These are phyloP conservation scores for Pythium aquatile DNA, from an alignment of 352 stramenopile species.

Conservation along the genomic window DNA sequence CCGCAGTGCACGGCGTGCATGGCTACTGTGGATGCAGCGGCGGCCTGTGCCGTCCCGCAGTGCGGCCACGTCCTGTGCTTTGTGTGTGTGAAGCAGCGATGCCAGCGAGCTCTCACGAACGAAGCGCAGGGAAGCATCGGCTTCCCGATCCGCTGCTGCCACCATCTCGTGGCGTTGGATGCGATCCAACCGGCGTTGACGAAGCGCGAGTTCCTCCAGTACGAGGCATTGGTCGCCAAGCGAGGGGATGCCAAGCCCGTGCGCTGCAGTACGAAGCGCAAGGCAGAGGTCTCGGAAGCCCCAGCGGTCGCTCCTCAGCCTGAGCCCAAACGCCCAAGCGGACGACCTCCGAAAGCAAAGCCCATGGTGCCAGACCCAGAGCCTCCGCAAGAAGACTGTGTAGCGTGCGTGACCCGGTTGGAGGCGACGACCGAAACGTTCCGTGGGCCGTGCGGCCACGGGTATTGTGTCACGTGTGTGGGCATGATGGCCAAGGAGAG, in stretches of 20 bases:
- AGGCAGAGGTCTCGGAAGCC: not conserved
- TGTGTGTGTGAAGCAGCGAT: slow-evolving; percentile 34
- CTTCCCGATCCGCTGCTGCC: slow-evolving; percentile 41
- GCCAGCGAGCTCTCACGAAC: slow-evolving; percentile 28
- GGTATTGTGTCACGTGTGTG: slow-evolving; percentile 43
- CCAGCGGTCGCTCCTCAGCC: not conserved
- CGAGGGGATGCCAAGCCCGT: slow-evolving; percentile 6
- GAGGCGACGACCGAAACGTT: slow-evolving; percentile 8
- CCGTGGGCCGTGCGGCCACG: slow-evolving; percentile 32
- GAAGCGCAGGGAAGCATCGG: slow-evolving; percentile 27
- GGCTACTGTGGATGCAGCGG: slow-evolving; percentile 3
- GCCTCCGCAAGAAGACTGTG: slow-evolving; percentile 17
- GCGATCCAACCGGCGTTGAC: slow-evolving; percentile 31
- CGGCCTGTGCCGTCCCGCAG: slow-evolving; percentile 9
- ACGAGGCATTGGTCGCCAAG: slow-evolving; percentile 33
- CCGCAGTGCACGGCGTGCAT: slow-evolving; percentile 3
- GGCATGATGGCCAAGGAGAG: slow-evolving; percentile 35
- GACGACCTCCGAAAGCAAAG: not conserved
- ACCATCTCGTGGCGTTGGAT: slow-evolving; percentile 32
- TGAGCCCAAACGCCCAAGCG: not conserved
- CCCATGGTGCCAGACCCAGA: slow-evolving; percentile 4
- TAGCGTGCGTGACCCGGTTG: slow-evolving; percentile 29
- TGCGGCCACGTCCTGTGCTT: slow-evolving; percentile 36
- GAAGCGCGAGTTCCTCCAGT: slow-evolving; percentile 28
- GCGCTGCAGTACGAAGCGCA: slow-evolving; percentile 4